Evolutionary conservation across 2,329 filamentous ascomycete species (phyloP).

Genomic region (Talaromyces sp.): DNA sequence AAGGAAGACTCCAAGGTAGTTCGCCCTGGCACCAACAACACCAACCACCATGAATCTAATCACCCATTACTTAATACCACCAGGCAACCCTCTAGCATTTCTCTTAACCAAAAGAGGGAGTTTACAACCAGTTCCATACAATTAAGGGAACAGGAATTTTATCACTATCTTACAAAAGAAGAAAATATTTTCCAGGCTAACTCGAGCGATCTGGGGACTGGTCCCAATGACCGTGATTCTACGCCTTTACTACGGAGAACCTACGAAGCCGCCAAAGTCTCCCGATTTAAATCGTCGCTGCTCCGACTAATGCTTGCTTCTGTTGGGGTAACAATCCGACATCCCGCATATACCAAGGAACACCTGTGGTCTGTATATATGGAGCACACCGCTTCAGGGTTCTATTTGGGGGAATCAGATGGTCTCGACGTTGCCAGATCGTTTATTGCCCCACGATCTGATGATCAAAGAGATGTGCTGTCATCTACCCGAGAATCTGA

Average conservation of each 20-base stretch:
- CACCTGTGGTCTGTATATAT: slow-evolving; percentile 28
- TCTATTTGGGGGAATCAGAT: slow-evolving; percentile 27
- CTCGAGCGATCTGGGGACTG: slow-evolving; percentile 29
- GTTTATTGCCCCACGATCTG: slow-evolving; percentile 24
- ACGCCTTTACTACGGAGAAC: slow-evolving; percentile 41
- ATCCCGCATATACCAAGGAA: slow-evolving; percentile 32
- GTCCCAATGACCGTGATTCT: slow-evolving; percentile 30
- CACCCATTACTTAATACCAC: slow-evolving; percentile 11
- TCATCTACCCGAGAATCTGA: slow-evolving; percentile 19
- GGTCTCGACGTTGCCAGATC: slow-evolving; percentile 32
- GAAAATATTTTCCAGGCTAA: background rate
- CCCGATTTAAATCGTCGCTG: slow-evolving; percentile 23
- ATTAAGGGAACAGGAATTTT: background rate
- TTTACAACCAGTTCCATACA: slow-evolving; percentile 6
- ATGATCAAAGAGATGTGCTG: background rate
- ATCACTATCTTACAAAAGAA: background rate
- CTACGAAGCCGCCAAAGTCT: slow-evolving; percentile 25
- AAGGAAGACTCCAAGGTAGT: slow-evolving; percentile 14
- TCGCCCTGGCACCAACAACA: slow-evolving; percentile 16
- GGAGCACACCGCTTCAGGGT: slow-evolving; percentile 28
- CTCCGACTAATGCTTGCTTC: slow-evolving; percentile 31
- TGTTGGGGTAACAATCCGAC: slow-evolving; percentile 32
- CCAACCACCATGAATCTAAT: slow-evolving; percentile 19
- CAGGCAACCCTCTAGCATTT: slow-evolving; percentile 15
- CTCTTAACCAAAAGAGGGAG: slow-evolving; percentile 22